Evolutionary conservation across 1,284 basidiomycete species (phyloP), one percentile per base, ranked within the genome.

Genomic region (Ceratobasidium sp.): DNA sequence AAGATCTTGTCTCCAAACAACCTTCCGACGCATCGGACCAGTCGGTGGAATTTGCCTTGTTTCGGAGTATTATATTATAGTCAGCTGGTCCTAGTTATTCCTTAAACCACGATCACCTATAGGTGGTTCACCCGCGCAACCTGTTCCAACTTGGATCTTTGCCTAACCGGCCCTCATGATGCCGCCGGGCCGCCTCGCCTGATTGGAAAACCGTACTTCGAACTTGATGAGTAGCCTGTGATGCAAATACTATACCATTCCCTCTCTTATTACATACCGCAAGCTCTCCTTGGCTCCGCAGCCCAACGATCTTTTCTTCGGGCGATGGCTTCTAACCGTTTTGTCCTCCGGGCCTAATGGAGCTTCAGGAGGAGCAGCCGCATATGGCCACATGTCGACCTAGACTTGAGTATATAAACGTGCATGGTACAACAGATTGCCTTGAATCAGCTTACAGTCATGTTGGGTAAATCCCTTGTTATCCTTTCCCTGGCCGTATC

Each of bases 401-500:
- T 41, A 12, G 38, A 5, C 38, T 41, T 10, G 10, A 10, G 10
- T 41, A 10, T 41, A 41, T 41, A 41, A 41, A 10, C 10, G 38
- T 10, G 38, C 38, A 5, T 5, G 38, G 55, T 14, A 30, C 23
- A 33, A 33, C 30, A 33, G 23, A 33, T 8, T n/a, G 8, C 14
- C 12, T 30, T 57, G 7, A 18, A 33, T 23, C 30, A 33, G n/a
- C 30, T 23, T 16, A 30, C 55, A 57, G 30, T 38, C 35, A 62
- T 62, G 60, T 62, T 38, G 33, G 60, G 60, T 44, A 62, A 38
- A 41, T 14, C 20, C 35, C n/a, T 62, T 20, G 33, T 62, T 30
- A 5, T 62, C 16, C 38, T 62, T n/a, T 38, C 60, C 10, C n/a
- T 62, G 6, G 60, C 38, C 33, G 18, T 62, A 33, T 62, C 60